phyloP scores from a whole-genome alignment of 495 filamentous ascomycete genomes.

The Xylaria grammica region DNA sequence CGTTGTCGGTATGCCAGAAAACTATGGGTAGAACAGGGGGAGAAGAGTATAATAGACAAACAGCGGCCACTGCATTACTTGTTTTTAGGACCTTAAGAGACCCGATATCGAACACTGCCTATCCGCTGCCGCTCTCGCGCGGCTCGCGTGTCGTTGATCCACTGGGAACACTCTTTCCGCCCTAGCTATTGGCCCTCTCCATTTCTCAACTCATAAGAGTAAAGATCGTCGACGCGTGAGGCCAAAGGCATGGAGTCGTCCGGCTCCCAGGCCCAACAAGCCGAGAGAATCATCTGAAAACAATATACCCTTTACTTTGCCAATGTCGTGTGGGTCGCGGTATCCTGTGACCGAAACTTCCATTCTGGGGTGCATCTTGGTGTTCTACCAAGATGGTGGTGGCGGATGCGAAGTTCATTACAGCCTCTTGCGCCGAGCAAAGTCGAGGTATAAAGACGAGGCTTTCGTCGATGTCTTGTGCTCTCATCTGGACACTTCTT shows the following conservation, averaged over 20 bases:
- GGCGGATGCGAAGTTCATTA: background rate
- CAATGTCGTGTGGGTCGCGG: slow-evolving; percentile 16
- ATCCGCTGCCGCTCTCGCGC: background rate
- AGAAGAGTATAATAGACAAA: background rate
- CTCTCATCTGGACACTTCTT: slow-evolving; percentile 3
- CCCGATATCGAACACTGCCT: background rate
- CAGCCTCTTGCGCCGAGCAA: background rate
- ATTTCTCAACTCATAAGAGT: slow-evolving; percentile 5
- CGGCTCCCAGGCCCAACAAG: slow-evolving; percentile 22
- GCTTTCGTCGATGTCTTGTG: background rate
- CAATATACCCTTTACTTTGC: slow-evolving; percentile 19
- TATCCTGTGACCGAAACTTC: slow-evolving; percentile 14
- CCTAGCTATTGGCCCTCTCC: slow-evolving; percentile 12
- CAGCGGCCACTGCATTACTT: background rate
- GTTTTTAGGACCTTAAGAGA: background rate
- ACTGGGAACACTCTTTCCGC: slow-evolving; percentile 2
- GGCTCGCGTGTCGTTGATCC: slow-evolving; percentile 9
- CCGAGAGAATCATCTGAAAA: slow-evolving; percentile 16
- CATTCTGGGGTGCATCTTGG: slow-evolving; percentile 8
- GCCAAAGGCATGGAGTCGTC: slow-evolving; percentile 6
- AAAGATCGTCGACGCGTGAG: slow-evolving; percentile 12
- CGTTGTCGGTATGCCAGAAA: background rate
- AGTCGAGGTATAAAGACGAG: slow-evolving; percentile 15
- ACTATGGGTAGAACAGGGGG: background rate
- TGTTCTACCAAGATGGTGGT: slow-evolving; percentile 1